A percentile compares a stretch with the other conserved stretches of the same genome.
These are phyloP conservation scores for Apiospora rasikravindrae DNA, from an alignment of 2,329 filamentous ascomycete species.

Conservation along the genomic window DNA sequence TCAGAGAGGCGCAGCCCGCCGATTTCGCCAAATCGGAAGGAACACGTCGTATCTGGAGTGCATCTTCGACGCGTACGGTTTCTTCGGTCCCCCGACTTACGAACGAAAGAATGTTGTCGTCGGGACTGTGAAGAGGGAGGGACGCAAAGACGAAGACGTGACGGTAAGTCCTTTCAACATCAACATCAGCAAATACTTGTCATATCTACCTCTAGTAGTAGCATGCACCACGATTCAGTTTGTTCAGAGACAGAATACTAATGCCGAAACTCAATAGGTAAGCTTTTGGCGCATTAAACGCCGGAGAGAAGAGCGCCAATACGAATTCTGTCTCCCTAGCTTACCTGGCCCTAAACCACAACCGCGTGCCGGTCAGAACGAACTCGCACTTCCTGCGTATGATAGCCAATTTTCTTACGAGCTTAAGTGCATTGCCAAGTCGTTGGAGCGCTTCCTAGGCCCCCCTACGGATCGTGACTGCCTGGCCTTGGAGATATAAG, in stretches of 20 bases:
- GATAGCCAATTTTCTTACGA: not conserved
- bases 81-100: not conserved
- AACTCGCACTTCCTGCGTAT: not conserved
- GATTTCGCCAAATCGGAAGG: constrained; percentile 12
- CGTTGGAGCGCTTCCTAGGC: constrained; percentile 16
- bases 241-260: not conserved
- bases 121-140: not conserved
- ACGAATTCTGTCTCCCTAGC: not conserved
- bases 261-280: not conserved
- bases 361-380: not conserved
- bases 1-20: not conserved
- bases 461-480: not conserved
- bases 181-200: not conserved
- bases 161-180: not conserved
- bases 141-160: not conserved
- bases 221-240: too few relatives aligned
- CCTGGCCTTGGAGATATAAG: not conserved
- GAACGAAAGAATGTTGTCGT: not conserved
- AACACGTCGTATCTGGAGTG: not conserved
- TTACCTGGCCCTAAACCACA: too few relatives aligned
- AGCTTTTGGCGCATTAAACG: not conserved
- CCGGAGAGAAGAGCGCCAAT: not conserved
- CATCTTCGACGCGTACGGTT: not conserved
- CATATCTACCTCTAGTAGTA: not conserved
- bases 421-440: not conserved